Percentiles rank a stretch among this genome's conserved stretches.
These are phyloP conservation scores for Fallopia convolvulus DNA, from an alignment of 148 eudicot genomes.

Conservation along the genomic window DNA sequence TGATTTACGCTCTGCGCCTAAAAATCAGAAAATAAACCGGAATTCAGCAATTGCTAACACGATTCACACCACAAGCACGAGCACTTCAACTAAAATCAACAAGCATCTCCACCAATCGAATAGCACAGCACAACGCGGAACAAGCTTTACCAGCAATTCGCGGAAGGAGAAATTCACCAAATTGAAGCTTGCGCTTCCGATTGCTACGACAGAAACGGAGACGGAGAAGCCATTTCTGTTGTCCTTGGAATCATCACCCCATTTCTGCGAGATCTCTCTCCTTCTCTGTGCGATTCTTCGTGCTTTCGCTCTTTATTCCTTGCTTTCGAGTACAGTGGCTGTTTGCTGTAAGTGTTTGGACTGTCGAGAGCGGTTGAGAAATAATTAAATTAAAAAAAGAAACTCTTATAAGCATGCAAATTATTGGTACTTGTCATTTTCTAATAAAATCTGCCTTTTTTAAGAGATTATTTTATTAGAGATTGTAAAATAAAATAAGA, in stretches of 20 bases:
- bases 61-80: not conserved
- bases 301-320: constrained; percentile 21
- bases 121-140: not conserved
- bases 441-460: not conserved
- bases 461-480: not conserved
- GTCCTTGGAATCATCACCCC: constrained; percentile 25
- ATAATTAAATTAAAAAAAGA: not conserved
- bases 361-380: not conserved
- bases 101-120: not conserved
- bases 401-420: not conserved
- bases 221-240: constrained; percentile 20
- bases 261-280: constrained; percentile 29
- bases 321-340: constrained; percentile 21
- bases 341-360: not conserved
- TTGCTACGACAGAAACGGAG: not conserved
- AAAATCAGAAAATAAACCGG: not conserved
- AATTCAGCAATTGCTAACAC: not conserved
- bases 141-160: not conserved
- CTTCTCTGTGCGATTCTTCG: constrained; percentile 17
- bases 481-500: not conserved
- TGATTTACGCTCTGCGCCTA: not conserved
- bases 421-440: not conserved
- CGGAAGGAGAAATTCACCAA: not conserved
- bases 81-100: not conserved
- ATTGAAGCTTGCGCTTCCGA: not conserved